phyloP scores from a whole-genome alignment of 768 basidiomycete species.

The Symmetrospora coprosmae region DNA sequence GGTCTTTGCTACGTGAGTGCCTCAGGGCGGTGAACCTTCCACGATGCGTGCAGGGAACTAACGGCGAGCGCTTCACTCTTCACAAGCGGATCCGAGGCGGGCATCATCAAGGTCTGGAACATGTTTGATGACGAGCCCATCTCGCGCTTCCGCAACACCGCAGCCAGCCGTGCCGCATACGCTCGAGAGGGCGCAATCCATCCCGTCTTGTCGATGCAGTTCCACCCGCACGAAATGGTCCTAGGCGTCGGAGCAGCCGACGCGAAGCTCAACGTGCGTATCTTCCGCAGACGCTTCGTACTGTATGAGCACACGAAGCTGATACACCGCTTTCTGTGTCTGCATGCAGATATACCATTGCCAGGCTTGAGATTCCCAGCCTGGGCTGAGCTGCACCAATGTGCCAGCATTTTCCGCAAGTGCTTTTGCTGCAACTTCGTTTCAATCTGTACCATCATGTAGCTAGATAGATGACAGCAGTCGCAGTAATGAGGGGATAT shows the following conservation, averaged over 20 bases:
- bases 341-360: slow-evolving; percentile 6
- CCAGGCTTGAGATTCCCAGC: background rate
- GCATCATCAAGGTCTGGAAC: slow-evolving; percentile 55
- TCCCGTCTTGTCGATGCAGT: slow-evolving; percentile 48
- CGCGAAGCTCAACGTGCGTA: slow-evolving; percentile 27
- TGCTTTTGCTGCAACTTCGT: too few species aligned
- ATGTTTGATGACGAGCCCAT: slow-evolving; percentile 49
- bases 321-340: background rate
- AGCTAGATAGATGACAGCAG: background rate
- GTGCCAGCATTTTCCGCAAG: too few species aligned
- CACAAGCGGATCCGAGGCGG: slow-evolving; percentile 51
- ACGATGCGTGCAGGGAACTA: too few species aligned
- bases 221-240: slow-evolving; percentile 78
- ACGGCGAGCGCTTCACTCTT: background rate
- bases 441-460: background rate
- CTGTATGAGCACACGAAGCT: background rate
- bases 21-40: too few species aligned
- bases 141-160: slow-evolving; percentile 35
- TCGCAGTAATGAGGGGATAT: too few species aligned
- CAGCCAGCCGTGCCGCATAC: slow-evolving; percentile 4
- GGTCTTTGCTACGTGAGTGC: slow-evolving; percentile 68
- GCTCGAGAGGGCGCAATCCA: background rate
- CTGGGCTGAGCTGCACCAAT: too few species aligned
- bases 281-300: background rate
- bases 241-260: slow-evolving; percentile 24